Evolutionary conservation across 1,139 yeast species (phyloP), one percentile per base, ranked within the genome.

Genomic region (Yamadazyma diospyri): DNA sequence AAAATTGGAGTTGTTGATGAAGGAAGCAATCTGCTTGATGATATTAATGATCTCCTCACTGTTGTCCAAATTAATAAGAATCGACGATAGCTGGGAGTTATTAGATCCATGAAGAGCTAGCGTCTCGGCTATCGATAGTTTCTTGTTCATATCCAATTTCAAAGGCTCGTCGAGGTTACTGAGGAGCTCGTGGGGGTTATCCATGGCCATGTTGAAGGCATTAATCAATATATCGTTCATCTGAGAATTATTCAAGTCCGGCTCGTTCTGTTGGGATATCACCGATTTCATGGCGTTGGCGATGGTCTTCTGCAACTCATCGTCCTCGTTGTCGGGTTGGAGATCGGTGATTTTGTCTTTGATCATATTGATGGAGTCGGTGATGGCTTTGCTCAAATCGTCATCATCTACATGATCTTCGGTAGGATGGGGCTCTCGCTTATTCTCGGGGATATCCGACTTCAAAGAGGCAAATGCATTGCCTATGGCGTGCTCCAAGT

Each of bases 191-290:
- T 69, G 73, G 5, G 84, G 83, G 41, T 76, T 73, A 42, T 76
- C 81, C 70, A 77, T 68, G 1, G 89, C 89, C 81, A 81, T 70
- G 31, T 73, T 72, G 57, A 81, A 69, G 0, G 88, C 89, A 56
- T 79, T 80, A 44, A 78, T 83, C 64, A 81, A 70, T 43, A 82
- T 81, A 43, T 76, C 83, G 47, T 76, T 78, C 78, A 75, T 72
- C 41, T 71, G 75, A 30, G 67, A 53, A 38, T 64, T 70, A 34
- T 70, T 75, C 29, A 78, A 58, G 41, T 76, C 81, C 11, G 22
- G 22, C 17, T 29, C 27, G 5, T 7, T 23, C 8, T 26, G 32
- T 11, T 34, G 30, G 22, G 41, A 53, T 10, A 55, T 49, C 2
- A 50, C 61, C 34, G 40, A 50, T 18, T 55, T 48, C 13, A 57